Evolutionary conservation across 78 protist genomes (phyloP), one percentile per base, ranked within the genome.

Genomic region (Chrysochromulina tobinii): DNA sequence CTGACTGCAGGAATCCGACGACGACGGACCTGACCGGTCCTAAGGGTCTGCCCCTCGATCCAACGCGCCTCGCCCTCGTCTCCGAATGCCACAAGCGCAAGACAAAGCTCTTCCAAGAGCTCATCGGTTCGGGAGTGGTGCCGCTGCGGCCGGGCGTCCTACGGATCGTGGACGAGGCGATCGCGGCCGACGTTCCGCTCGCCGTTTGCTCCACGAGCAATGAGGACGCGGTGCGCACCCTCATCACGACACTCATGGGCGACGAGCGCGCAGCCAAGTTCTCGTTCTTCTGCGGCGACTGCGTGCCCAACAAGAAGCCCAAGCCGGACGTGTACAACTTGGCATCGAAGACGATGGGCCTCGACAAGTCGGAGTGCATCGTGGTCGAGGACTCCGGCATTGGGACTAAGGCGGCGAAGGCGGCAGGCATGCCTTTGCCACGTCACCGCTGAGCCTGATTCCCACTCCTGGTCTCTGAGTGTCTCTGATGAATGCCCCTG

Each of bases 381-480:
- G 88, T 83, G 17, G 12, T 83, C 68, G 88, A 83, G 88, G 88
- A 83, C 68, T 14, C 57, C 69, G 67, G 67, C 68, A 58, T 83
- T 12, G 88, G 88, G 21, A 7, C 4, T 7, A 5, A 58, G 66
- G 88, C 88, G 27, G 88, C 88, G 11, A 83, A 83, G 69, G 67
- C 66, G 20, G 88, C 88, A 9, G 58, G 58, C 15, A 20, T 67
- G 73, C 9, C 15, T 21, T 21, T 67, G 73, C 73, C 15, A 17
- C 17, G 3, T 67, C 38, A 67, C 73, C 23, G 7, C 38, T 38
- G 38, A 38, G 38, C 38, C 38, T 38, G 38, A 38, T 38, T 38
- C 38, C 38, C 38, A 38, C 38, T 38, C 38, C 38, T 38, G 38
- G 38, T 38, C 38, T 38, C 38, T 38, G 38, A 38, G 38, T 38